Conservation (phyloP, 306 rosid species). For the Begonia loranthoides region DNA sequence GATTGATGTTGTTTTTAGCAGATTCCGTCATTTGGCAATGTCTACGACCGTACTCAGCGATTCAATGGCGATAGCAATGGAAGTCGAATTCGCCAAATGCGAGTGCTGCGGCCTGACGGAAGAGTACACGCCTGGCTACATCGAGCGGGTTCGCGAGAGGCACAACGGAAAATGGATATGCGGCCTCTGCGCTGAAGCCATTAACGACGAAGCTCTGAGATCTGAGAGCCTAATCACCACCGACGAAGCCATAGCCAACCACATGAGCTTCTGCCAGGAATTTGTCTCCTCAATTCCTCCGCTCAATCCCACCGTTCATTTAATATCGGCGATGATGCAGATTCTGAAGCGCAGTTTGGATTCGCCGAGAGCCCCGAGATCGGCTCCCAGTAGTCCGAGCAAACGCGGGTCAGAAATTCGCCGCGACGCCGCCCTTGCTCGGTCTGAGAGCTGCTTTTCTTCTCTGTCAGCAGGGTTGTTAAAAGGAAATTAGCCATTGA, state of each 20-base stretch:
- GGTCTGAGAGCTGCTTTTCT: conserved; percentile 69
- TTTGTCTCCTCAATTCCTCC: conserved; percentile 68
- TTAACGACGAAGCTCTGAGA: conserved; percentile 61
- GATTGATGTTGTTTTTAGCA: too few relatives aligned
- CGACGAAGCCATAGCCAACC: conserved; percentile 78
- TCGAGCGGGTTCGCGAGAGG: conserved; percentile 56
- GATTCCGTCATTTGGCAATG: conserved; percentile 16
- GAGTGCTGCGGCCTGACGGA: conserved; percentile 86
- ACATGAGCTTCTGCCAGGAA: conserved; percentile 66
- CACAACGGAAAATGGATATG: conserved; percentile 80
- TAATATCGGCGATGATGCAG: conserved; percentile 85
- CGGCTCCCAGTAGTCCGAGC: conserved; percentile 36
- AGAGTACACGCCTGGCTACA: conserved; percentile 88
- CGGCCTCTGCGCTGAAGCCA: conserved; percentile 83
- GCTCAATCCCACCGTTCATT: conserved; percentile 52
- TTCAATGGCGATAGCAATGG: conserved; percentile 41
- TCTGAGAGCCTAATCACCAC: conserved; percentile 65
- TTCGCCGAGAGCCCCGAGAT: conserved; percentile 39
- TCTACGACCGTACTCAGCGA: conserved; percentile 58
- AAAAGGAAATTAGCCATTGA: conserved; percentile 3
- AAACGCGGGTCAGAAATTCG: neutral
- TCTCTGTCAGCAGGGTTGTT: conserved; percentile 37
- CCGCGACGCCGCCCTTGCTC: conserved; percentile 9
- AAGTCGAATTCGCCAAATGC: conserved; percentile 69
- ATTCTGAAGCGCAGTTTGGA: conserved; percentile 72